A percentile compares a stretch with the other conserved stretches of the same genome.
Conservation (phyloP, 2,329 filamentous ascomycete genomes). For the Teratosphaeria pseudoeucalypti region DNA sequence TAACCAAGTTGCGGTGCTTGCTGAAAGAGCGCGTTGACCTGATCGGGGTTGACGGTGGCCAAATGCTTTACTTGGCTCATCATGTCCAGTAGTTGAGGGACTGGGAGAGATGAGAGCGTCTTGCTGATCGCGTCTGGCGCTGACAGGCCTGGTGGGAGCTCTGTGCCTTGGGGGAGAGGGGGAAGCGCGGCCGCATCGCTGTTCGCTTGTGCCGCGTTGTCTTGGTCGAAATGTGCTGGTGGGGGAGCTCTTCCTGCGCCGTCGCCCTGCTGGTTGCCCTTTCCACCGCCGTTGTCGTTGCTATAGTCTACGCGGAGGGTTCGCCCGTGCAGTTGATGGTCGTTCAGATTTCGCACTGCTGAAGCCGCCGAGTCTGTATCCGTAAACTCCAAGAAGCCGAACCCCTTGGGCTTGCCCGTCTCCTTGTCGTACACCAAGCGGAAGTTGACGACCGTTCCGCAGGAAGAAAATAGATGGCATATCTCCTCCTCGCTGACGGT, state of each 20-base stretch:
- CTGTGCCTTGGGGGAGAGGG: conserved; percentile 72
- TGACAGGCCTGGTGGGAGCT: conserved; percentile 70
- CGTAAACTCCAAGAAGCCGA: conserved; percentile 91
- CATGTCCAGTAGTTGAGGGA: conserved; percentile 83
- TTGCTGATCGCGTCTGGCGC: conserved; percentile 86
- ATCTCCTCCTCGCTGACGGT: conserved; percentile 94
- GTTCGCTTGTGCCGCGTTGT: conserved; percentile 4
- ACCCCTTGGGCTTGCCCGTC: conserved; percentile 88
- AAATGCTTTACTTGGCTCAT: conserved; percentile 89
- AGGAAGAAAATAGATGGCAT: conserved; percentile 81
- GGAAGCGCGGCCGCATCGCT: conserved; percentile 51
- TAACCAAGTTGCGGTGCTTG: conserved; percentile 89
- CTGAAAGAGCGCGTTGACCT: conserved; percentile 74
- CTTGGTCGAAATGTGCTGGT: conserved; percentile 37
- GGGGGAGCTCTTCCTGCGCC: conserved; percentile 25
- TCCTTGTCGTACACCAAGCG: conserved; percentile 91
- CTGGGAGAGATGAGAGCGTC: conserved; percentile 76
- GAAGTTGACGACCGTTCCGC: conserved; percentile 84
- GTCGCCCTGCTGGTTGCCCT: conserved; percentile 7
- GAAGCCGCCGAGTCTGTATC: conserved; percentile 87
- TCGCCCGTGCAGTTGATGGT: conserved; percentile 88
- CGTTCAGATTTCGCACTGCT: conserved; percentile 89
- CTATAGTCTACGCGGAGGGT: conserved; percentile 94
- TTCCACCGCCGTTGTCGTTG: conserved; percentile 73
- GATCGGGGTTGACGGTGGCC: conserved; percentile 67